Evolutionary conservation across 164 flowering plant species (phyloP).

Genomic region (Aristolochia contorta): DNA sequence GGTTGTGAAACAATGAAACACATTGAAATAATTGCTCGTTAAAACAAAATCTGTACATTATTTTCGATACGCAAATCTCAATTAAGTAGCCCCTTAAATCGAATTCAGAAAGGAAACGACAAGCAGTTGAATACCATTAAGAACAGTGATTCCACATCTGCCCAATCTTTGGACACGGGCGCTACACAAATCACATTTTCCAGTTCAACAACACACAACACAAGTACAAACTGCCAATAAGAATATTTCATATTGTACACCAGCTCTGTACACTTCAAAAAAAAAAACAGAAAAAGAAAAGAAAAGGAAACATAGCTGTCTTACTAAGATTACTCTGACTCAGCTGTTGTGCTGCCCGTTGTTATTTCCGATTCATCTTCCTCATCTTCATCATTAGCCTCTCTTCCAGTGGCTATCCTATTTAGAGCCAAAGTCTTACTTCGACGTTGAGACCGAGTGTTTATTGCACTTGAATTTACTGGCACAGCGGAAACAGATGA

Average conservation of each 20-base stretch:
- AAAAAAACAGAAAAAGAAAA: too few relatives aligned
- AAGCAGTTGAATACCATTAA: too few relatives aligned
- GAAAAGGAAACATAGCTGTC: too few relatives aligned
- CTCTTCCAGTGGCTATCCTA: conserved; percentile 40
- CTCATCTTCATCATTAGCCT: conserved; percentile 25
- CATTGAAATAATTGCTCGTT: too few relatives aligned
- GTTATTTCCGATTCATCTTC: conserved; percentile 51
- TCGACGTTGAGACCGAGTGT: conserved; percentile 71
- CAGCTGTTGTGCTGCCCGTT: conserved; percentile 50
- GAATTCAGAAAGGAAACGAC: too few relatives aligned
- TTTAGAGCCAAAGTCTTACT: conserved; percentile 82
- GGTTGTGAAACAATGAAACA: too few relatives aligned
- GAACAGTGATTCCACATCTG: too few relatives aligned
- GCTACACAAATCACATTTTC: too few relatives aligned
- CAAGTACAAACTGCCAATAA: background rate
- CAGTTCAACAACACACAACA: background rate
- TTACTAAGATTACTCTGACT: conserved; percentile 15
- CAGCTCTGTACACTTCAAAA: background rate
- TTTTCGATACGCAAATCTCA: too few relatives aligned
- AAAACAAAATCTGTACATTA: too few relatives aligned
- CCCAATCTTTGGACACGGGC: too few relatives aligned
- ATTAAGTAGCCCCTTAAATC: too few relatives aligned
- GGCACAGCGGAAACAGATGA: conserved; percentile 40
- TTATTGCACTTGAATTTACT: conserved; percentile 16
- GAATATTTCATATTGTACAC: background rate